phyloP scores from a whole-genome alignment of 1,139 yeast genomes.

The Chernovozyma sophiae-reginae region DNA sequence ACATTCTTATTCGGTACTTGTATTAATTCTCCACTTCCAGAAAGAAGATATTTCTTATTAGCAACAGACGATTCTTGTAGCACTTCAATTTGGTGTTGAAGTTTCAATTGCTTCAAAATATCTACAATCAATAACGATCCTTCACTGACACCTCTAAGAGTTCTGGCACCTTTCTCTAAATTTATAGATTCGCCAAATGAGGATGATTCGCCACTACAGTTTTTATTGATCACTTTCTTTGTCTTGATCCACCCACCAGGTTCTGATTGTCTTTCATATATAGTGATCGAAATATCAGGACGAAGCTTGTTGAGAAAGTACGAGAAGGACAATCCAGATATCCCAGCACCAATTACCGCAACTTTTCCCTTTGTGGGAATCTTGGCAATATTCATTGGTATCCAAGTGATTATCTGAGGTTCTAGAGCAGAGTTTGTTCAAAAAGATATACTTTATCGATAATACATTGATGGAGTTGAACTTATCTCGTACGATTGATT shows the following conservation, averaged over 20 bases:
- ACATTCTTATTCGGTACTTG: conserved; percentile 50
- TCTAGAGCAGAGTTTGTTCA: too few relatives aligned
- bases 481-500: too few relatives aligned
- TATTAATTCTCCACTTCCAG: conserved; percentile 30
- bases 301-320: conserved; percentile 67
- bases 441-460: too few relatives aligned
- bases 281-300: conserved; percentile 63
- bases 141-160: conserved; percentile 64
- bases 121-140: conserved; percentile 64
- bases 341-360: conserved; percentile 81
- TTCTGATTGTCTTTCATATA: conserved; percentile 52
- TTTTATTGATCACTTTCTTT: conserved; percentile 14
- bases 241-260: conserved; percentile 84
- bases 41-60: conserved; percentile 57
- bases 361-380: conserved; percentile 37
- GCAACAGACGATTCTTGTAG: conserved; percentile 49
- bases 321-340: conserved; percentile 78
- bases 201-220: background rate
- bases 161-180: conserved; percentile 73
- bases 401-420: too few relatives aligned
- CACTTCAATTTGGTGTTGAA: conserved; percentile 42
- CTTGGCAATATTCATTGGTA: conserved; percentile 25
- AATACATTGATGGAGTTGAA: too few relatives aligned
- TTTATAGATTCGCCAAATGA: conserved; percentile 17
- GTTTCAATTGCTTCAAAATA: conserved; percentile 43